These are phyloP conservation scores for Phytopythium chamaehyphon DNA, from an alignment of 352 stramenopile species.

Conservation along the genomic window DNA sequence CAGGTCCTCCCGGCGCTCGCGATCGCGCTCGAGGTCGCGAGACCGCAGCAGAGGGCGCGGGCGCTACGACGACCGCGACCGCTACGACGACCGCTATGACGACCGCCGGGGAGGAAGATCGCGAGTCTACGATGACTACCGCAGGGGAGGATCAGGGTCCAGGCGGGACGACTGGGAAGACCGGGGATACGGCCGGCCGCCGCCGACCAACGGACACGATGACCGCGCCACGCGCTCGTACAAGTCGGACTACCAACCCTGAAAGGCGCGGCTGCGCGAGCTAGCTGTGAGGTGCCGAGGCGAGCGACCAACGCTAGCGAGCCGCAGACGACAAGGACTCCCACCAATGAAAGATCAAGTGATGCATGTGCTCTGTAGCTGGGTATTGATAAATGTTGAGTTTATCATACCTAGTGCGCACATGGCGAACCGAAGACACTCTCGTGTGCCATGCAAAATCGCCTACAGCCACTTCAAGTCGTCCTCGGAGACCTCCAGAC, in stretches of 20 bases:
- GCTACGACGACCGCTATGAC: conserved; percentile 7
- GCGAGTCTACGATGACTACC: conserved; percentile 13
- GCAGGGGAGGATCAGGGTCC: conserved; percentile 11
- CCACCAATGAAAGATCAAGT: not conserved
- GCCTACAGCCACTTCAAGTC: conserved; percentile 21
- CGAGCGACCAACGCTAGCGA: no score
- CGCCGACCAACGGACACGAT: conserved; percentile 34
- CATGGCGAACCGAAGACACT: no score
- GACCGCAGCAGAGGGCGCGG: conserved; percentile 14
- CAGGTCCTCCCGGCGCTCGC: conserved; percentile 10
- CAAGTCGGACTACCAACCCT: conserved; percentile 37
- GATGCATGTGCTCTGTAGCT: not conserved
- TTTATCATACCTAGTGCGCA: no score
- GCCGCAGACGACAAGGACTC: no score
- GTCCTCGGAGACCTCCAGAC: conserved; percentile 18
- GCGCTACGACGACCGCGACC: conserved; percentile 9
- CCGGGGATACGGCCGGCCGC: conserved; percentile 34
- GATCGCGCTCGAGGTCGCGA: conserved; percentile 19
- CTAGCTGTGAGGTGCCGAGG: no score
- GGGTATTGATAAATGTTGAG: no score
- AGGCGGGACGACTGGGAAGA: conserved; percentile 31
- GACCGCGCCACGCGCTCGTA: conserved; percentile 55
- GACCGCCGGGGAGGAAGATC: conserved; percentile 8
- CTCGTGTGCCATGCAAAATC: no score
- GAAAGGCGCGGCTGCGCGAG: no score